Conservation (phyloP, 805 yeast species). For the Zygosaccharomyces gambellarensis region DNA sequence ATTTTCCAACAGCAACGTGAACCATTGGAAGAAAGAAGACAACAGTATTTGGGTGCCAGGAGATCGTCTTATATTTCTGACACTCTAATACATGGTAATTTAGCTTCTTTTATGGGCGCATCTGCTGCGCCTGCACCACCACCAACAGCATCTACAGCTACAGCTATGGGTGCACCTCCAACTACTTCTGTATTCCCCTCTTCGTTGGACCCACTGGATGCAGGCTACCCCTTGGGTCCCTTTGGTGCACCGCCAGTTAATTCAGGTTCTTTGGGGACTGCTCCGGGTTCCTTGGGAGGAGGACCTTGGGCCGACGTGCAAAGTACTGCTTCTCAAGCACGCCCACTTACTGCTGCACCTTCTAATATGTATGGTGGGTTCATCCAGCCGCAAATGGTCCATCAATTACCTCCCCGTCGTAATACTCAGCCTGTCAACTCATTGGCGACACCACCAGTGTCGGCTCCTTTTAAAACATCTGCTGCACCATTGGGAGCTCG, state of each 20-base stretch:
- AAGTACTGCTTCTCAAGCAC: constrained; percentile 5
- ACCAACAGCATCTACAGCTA: background rate
- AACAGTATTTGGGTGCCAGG: constrained; percentile 46
- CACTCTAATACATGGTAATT: constrained; percentile 40
- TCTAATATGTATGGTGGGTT: constrained; percentile 9
- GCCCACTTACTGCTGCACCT: constrained; percentile 11
- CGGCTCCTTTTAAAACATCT: constrained; percentile 3
- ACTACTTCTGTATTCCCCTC: constrained; percentile 9
- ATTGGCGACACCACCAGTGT: constrained; percentile 4
- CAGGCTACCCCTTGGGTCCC: background rate
- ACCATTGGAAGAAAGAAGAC: constrained; percentile 8
- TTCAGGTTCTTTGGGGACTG: background rate
- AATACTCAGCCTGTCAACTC: constrained; percentile 14
- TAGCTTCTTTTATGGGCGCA: constrained; percentile 6
- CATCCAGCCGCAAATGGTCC: constrained; percentile 2
- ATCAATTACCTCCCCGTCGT: constrained; percentile 10
- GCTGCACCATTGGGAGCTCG: constrained; percentile 6
- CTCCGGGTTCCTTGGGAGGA: background rate
- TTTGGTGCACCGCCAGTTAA: background rate
- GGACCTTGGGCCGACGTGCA: constrained; percentile 2
- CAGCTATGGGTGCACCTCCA: constrained; percentile 2
- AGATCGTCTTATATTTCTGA: constrained; percentile 76
- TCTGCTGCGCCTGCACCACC: background rate
- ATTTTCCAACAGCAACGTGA: constrained; percentile 8
- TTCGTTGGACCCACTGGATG: constrained; percentile 1